A percentile compares a stretch with the other conserved stretches of the same genome.
These are phyloP conservation scores for Termitomyces sp. DNA, from an alignment of 768 basidiomycete genomes.

Conservation along the genomic window DNA sequence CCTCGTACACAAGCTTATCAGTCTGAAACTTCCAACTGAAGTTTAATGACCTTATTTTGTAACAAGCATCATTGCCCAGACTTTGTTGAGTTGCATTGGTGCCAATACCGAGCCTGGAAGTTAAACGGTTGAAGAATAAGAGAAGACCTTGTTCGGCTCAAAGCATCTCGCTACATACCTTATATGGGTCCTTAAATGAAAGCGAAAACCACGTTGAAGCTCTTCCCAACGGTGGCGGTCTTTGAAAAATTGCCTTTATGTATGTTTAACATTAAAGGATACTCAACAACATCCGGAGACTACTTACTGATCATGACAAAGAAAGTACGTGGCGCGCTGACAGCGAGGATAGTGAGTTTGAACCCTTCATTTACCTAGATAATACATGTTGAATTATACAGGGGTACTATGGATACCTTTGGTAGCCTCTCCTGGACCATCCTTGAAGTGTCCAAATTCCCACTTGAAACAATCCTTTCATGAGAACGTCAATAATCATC, in stretches of 20 bases:
- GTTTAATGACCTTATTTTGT: neutral
- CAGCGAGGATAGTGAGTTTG: too few species aligned
- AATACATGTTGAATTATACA: neutral
- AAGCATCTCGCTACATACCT: neutral
- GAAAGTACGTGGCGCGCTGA: too few species aligned
- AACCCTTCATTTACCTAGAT: neutral
- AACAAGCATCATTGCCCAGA: neutral
- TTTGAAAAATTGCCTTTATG: neutral
- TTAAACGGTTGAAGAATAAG: neutral
- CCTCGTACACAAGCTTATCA: neutral
- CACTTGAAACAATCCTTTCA: conserved; percentile 12
- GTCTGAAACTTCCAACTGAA: neutral
- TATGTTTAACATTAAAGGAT: neutral
- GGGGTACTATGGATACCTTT: neutral
- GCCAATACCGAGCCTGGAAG: neutral
- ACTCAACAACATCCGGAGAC: neutral
- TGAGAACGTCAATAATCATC: neutral
- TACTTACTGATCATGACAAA: neutral
- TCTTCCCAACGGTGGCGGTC: neutral
- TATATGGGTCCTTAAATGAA: neutral
- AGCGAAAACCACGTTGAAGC: neutral
- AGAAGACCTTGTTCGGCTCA: neutral
- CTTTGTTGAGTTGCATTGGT: neutral
- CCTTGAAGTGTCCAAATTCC: conserved; percentile 12
- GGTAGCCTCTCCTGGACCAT: neutral